Evolutionary conservation across 345 rosid genomes (phyloP), one percentile per base, ranked within the genome.

Genomic region (Ceriops zippeliana): DNA sequence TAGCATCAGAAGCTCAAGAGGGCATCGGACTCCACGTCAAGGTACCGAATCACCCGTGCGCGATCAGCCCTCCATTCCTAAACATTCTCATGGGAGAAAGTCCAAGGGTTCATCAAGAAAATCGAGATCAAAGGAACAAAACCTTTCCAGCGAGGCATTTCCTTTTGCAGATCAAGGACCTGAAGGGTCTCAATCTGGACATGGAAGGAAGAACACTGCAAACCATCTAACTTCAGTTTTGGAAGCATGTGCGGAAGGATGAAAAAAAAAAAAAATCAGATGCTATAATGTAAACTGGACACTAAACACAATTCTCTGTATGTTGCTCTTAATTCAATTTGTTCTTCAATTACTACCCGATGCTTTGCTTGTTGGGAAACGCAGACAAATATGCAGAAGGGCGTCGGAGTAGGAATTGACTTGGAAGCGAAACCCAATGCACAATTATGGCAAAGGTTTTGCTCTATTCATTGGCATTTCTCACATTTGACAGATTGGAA

Each of bases 1-100:
- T 22, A 58, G 34, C 10, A 6, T 21, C 54, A 60, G 52, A 15
- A 32, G 21, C 54, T 35, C 72, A 11, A 78, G 66, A 62, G 42
- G 66, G 63, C 72, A 46, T 11, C 68, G 51, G 1, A 78, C 17
- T 31, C 61, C 79, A 4, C 52, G 38, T n/a, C 58, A 22, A 2
- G 75, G 68, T 19, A 24, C 21, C 16, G 75, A 68, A 31, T 68
- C 76, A 1, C 70, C 76, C 2, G 62, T 37, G 21, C 70, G 58
- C 3, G 75, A 76, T 21, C 70, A 58, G 57, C 66, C 75, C 20
- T 20, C 70, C 20, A 63, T 77, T 6, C 76, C 76, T 21, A 77
- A 46, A 52, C 70, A 77, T 63, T 68, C 80, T 31, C 76, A 70
- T 8, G 73, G 21, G 22, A 72, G 58, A 64, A 77, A 68, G 66